A percentile compares a stretch with the other conserved stretches of the same genome.
Evolutionary conservation across 257 asterid species (phyloP).

Genomic region (Scutellaria baicalensis): DNA sequence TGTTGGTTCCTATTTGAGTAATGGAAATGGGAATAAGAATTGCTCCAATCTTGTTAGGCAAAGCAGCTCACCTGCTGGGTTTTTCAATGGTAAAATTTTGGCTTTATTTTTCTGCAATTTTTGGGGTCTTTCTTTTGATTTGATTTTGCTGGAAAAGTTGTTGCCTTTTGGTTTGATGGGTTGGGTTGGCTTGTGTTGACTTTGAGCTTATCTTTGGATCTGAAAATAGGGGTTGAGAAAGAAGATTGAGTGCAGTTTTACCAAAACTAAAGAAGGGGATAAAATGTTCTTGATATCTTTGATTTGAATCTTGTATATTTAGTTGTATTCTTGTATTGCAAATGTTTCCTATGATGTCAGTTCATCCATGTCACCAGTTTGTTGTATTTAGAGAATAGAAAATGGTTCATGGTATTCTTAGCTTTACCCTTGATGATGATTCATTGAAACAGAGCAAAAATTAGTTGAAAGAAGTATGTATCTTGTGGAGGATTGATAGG

Average conservation of each 20-base stretch:
- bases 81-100: constrained; percentile 54
- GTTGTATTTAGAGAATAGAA: neutral
- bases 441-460: neutral
- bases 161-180: constrained; percentile 11
- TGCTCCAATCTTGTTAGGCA: constrained; percentile 65
- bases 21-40: constrained; percentile 23
- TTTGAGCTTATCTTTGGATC: constrained; percentile 14
- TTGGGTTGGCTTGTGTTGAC: constrained; percentile 24
- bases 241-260: neutral
- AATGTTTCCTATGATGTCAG: neutral
- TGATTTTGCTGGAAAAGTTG: constrained; percentile 6
- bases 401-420: neutral
- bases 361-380: too few relatives aligned
- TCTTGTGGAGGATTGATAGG: neutral
- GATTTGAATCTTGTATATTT: neutral
- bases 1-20: constrained; percentile 48
- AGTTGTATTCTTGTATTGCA: neutral
- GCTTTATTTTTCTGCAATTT: neutral
- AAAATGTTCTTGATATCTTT: neutral
- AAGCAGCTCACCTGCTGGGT: constrained; percentile 92
- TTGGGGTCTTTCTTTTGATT: neutral
- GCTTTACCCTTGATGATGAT: neutral
- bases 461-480: neutral
- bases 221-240: neutral
- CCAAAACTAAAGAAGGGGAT: neutral